These are phyloP conservation scores for Trichoderma atrobrunneum DNA, from an alignment of 2,329 filamentous ascomycete genomes.

Conservation along the genomic window DNA sequence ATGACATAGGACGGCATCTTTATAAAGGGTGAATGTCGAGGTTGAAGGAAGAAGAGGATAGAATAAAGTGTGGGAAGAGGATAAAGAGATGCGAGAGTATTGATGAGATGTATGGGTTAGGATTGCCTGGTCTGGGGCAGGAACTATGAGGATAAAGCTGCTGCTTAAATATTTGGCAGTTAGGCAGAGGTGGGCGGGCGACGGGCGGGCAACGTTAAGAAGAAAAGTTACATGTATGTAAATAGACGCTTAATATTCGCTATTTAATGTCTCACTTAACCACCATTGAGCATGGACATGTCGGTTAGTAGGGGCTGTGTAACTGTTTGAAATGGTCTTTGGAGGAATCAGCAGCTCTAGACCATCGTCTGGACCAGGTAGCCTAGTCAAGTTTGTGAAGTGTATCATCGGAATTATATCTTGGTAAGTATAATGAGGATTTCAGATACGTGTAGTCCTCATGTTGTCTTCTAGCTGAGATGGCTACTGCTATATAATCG, in stretches of 20 bases:
- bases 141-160: neutral
- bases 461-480: neutral
- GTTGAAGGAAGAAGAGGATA: neutral
- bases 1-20: slow-evolving; percentile 1
- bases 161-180: neutral
- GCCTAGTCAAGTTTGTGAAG: neutral
- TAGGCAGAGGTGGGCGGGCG: neutral
- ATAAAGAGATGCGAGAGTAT: neutral
- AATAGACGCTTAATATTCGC: neutral
- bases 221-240: neutral
- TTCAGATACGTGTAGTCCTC: neutral
- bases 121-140: neutral
- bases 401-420: neutral
- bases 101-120: neutral
- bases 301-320: neutral
- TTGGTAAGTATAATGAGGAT: neutral
- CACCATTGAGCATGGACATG: neutral
- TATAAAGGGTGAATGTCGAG: neutral
- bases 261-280: neutral
- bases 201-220: neutral
- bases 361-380: neutral
- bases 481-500: neutral
- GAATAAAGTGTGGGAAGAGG: neutral
- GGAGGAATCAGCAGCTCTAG: too few relatives aligned
- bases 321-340: neutral